These are phyloP conservation scores for Arabidopsis thaliana DNA, from an alignment of 345 rosid genomes.

Conservation along the genomic window TAIR10.1 NC_003071.7:15951501-15952000, in stretches of 20 bases:
- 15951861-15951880: slow-evolving; percentile 24
- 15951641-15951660: slow-evolving; percentile 13
- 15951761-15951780: slow-evolving; percentile 37
- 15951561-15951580: not conserved
- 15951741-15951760: slow-evolving; percentile 27
- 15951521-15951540: not conserved
- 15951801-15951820: slow-evolving; percentile 18
- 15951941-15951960: not conserved
- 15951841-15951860: not conserved
- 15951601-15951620: slow-evolving; percentile 5
- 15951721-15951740: slow-evolving; percentile 18
- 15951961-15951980: no score
- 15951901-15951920: slow-evolving; percentile 26
- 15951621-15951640: not conserved
- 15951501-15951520: not conserved
- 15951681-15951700: slow-evolving; percentile 41
- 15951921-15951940: slow-evolving; percentile 25
- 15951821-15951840: not conserved
- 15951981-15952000: no score
- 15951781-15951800: slow-evolving; percentile 26
- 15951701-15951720: slow-evolving; percentile 33
- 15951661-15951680: slow-evolving; percentile 19
- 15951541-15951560: not conserved
- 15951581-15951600: slow-evolving; percentile 29
- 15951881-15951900: not conserved